phyloP scores from a whole-genome alignment of 345 rosid genomes.

The Eucalyptus fibrosa region DNA sequence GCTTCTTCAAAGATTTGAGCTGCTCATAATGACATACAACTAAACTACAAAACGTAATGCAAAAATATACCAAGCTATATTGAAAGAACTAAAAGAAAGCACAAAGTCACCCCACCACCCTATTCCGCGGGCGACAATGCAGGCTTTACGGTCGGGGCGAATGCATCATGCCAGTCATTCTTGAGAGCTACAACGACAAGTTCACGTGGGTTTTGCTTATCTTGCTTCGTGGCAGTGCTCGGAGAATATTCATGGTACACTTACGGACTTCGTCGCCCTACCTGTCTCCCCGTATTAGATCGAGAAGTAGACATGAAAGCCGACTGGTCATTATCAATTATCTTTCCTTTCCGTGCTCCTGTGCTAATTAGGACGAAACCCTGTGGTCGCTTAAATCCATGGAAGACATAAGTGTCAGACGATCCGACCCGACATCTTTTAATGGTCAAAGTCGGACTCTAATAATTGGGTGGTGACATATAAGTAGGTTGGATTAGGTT shows the following conservation, averaged over 20 bases:
- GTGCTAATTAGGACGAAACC: background rate
- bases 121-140: background rate
- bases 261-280: background rate
- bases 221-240: background rate
- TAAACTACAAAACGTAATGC: background rate
- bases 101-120: background rate
- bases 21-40: background rate
- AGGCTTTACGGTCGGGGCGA: background rate
- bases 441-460: background rate
- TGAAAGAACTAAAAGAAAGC: background rate
- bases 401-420: rapidly evolving
- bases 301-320: background rate
- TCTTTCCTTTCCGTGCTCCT: background rate
- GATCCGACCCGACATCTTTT: background rate
- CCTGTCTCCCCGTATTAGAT: background rate
- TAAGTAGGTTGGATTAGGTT: background rate
- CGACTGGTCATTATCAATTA: background rate
- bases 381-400: background rate
- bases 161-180: background rate
- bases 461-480: background rate
- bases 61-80: background rate
- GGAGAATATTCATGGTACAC: background rate
- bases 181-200: background rate
- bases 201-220: background rate
- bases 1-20: background rate